A percentile compares a stretch with the other conserved stretches of the same genome.
phyloP scores from a whole-genome alignment of 805 yeast species.

The Candida manassasensis region DNA sequence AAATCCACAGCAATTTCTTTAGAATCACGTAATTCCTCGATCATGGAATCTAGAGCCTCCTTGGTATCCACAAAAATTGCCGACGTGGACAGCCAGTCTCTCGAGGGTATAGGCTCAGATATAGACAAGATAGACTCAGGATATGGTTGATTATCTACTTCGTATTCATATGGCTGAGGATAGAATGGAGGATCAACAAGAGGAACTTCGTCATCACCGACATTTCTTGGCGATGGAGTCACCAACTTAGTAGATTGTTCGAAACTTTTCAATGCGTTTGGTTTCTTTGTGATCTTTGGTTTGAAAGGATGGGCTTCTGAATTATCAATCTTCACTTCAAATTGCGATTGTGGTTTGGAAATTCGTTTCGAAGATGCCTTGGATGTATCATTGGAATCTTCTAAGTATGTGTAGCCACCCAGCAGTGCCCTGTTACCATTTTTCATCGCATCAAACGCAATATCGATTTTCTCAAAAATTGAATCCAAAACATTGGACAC shows the following conservation, averaged over 20 bases:
- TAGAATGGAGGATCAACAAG: conserved; percentile 54
- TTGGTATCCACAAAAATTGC: conserved; percentile 71
- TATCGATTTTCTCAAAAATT: conserved; percentile 72
- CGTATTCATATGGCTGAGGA: conserved; percentile 75
- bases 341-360: conserved; percentile 66
- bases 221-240: conserved; percentile 21
- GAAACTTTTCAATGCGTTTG: conserved; percentile 57
- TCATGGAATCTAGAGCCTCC: conserved; percentile 49
- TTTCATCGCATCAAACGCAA: conserved; percentile 49
- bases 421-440: conserved; percentile 11
- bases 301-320: conserved; percentile 66
- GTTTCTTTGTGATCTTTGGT: conserved; percentile 70
- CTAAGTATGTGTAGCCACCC: conserved; percentile 42
- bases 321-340: conserved; percentile 60
- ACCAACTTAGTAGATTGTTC: conserved; percentile 41
- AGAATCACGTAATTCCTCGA: conserved; percentile 44
- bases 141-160: conserved; percentile 66
- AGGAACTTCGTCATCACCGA: conserved; percentile 12
- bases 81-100: conserved; percentile 60
- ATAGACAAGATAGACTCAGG: conserved; percentile 48
- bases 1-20: conserved; percentile 85
- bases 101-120: conserved; percentile 44
- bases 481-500: conserved; percentile 62
- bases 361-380: conserved; percentile 24
- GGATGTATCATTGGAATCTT: conserved; percentile 29